Evolutionary conservation across 2,329 filamentous ascomycete species (phyloP).

Genomic region (Alternaria gansuensis): DNA sequence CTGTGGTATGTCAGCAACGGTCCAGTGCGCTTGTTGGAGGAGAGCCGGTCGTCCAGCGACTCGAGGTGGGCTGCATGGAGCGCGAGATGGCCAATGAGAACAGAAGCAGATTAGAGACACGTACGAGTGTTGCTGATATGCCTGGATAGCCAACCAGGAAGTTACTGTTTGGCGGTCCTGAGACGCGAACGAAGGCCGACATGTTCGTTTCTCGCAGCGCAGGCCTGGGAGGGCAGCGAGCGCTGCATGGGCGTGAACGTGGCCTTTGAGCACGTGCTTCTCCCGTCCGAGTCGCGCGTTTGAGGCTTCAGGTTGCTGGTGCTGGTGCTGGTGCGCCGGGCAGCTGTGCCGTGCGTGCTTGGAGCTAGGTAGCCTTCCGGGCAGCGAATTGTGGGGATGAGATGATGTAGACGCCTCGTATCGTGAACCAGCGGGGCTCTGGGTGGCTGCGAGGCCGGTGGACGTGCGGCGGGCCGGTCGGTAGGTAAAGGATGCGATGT

Average conservation of each 20-base stretch:
- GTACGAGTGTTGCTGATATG: constrained; percentile 94
- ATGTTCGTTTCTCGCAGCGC: constrained; percentile 50
- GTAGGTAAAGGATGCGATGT: constrained; percentile 14
- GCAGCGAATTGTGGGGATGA: constrained; percentile 35
- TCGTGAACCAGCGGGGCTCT: constrained; percentile 38
- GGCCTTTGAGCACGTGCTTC: constrained; percentile 26
- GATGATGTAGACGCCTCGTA: constrained; percentile 24
- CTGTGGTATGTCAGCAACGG: constrained; percentile 59
- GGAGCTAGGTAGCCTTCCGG: constrained; percentile 34
- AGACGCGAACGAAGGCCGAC: constrained; percentile 91
- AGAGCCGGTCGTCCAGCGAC: constrained; percentile 11
- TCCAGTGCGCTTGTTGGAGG: constrained; percentile 15
- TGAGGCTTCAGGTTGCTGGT: constrained; percentile 12
- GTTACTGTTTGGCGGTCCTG: constrained; percentile 94
- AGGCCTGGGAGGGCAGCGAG: constrained; percentile 45
- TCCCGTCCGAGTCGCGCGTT: constrained; percentile 17
- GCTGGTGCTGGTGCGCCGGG: constrained; percentile 20
- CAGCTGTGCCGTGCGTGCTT: constrained; percentile 22
- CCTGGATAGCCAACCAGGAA: constrained; percentile 97
- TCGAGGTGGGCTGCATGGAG: constrained; percentile 9
- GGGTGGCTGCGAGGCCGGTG: constrained; percentile 24
- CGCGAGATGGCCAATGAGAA: constrained; percentile 11
- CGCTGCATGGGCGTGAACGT: constrained; percentile 48
- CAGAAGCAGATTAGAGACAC: constrained; percentile 51
- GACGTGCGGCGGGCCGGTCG: constrained; percentile 20